Conservation (phyloP, 805 yeast species). For the Yueomyces sp. region DNA sequence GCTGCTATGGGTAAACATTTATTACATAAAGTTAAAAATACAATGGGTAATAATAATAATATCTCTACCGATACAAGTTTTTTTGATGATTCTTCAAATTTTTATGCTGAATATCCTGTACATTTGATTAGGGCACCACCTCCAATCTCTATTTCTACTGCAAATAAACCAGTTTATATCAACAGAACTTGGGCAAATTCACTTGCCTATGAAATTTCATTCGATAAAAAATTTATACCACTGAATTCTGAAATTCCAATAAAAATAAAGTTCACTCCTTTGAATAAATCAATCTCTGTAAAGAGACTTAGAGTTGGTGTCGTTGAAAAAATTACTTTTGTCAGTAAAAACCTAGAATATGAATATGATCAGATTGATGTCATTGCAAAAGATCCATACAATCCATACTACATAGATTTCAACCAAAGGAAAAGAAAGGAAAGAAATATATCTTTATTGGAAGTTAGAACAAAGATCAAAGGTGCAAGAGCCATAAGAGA, state of each 20-base stretch:
- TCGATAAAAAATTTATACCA: constrained; percentile 57
- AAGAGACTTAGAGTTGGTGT: constrained; percentile 55
- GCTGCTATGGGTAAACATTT: constrained; percentile 1
- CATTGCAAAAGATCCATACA: constrained; percentile 19
- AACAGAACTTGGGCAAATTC: constrained; percentile 65
- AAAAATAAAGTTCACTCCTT: constrained; percentile 53
- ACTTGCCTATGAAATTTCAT: constrained; percentile 54
- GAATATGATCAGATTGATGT: constrained; percentile 40
- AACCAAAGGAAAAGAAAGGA: constrained; percentile 28
- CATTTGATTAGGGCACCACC: constrained; percentile 31
- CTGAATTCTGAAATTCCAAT: constrained; percentile 47
- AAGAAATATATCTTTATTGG: constrained; percentile 44
- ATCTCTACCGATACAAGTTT: neutral
- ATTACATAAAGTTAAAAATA: constrained; percentile 11
- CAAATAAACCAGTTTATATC: constrained; percentile 63
- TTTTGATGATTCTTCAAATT: neutral
- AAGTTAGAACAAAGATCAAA: constrained; percentile 44
- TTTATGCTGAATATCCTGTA: constrained; percentile 19
- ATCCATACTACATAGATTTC: constrained; percentile 23
- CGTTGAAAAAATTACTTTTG: constrained; percentile 52
- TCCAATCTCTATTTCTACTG: constrained; percentile 24
- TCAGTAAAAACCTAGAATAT: constrained; percentile 38
- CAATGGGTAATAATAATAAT: neutral
- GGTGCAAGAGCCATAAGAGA: constrained; percentile 44
- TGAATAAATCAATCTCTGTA: constrained; percentile 45